These are phyloP conservation scores for Larix kaempferi DNA, from an alignment of 75 land plant species.

Conservation along the genomic window DNA sequence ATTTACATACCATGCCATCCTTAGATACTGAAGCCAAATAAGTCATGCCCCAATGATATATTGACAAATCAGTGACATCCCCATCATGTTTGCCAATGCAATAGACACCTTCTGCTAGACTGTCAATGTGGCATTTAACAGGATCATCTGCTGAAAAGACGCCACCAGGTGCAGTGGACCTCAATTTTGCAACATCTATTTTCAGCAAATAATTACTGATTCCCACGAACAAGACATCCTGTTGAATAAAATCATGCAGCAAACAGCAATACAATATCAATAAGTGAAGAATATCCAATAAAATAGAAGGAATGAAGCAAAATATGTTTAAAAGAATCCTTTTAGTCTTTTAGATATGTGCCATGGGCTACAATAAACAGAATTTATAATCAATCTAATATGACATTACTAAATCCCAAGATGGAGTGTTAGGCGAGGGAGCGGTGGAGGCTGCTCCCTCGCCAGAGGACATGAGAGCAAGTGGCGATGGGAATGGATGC, in stretches of 20 bases:
- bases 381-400: background rate
- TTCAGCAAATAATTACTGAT: conserved; percentile 73
- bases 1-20: conserved; percentile 82
- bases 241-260: conserved; percentile 11
- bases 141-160: conserved; percentile 69
- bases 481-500: too few relatives aligned
- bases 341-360: background rate
- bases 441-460: too few relatives aligned
- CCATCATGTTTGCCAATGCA: conserved; percentile 80
- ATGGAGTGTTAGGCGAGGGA: background rate
- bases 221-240: conserved; percentile 88
- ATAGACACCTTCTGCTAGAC: conserved; percentile 76
- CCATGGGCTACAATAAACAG: background rate
- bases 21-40: conserved; percentile 87
- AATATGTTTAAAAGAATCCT: background rate
- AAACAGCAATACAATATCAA: background rate
- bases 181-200: conserved; percentile 68
- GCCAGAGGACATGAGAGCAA: too few relatives aligned
- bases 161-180: conserved; percentile 43
- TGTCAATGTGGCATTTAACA: conserved; percentile 55
- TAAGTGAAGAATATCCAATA: background rate
- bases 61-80: conserved; percentile 77
- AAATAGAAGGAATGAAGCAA: background rate
- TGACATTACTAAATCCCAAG: background rate
- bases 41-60: conserved; percentile 65